Evolutionary conservation across 2,329 filamentous ascomycete species (phyloP), one percentile per base, ranked within the genome.

Genomic region (Erysiphe pulchra): DNA sequence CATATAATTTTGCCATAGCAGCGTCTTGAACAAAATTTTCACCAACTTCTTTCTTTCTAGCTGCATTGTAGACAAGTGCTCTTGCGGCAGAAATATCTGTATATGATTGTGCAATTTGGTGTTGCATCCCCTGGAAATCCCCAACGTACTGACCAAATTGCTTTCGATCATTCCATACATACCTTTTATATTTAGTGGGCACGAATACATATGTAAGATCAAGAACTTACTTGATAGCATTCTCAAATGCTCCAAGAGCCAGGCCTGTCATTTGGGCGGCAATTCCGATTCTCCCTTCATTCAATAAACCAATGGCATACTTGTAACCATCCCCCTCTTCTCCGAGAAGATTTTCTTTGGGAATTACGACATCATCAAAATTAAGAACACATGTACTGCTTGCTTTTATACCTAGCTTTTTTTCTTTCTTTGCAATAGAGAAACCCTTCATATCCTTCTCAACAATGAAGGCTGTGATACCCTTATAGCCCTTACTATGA

Each of bases 101-200:
- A 66, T 87, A 95, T 1, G 85, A 80, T 65, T 98, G 90, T 2
- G 90, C 90, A 51, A 98, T 79, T 67, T 98, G 90, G 67, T 94
- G 86, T 66, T 95, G 87, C 90, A 98, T 95, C 56, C 85, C 86
- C 65, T 98, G 90, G 72, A 98, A 98, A 61, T 92, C 82, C 57
- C 90, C 90, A 49, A 98, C 78, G 46, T 92, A 73, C 59, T 83
- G 71, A 53, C 90, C 87, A 59, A 98, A 98, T 66, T 98, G 90
- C 67, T 83, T 85, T 57, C 90, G 81, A 67, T 98, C 90, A 64
- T 95, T 95, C 85, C 85, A 98, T 53, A 85, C 85, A 64, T 98
- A 95, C 50, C 72, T 77, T 49, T 12, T 13, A 24, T 42, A 30
- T 43, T 57, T 51, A 57, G 50, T 42, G 33, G 8, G n/a, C 16